phyloP scores from a whole-genome alignment of 2,329 filamentous ascomycete genomes.

The Fusarium domesticum region DNA sequence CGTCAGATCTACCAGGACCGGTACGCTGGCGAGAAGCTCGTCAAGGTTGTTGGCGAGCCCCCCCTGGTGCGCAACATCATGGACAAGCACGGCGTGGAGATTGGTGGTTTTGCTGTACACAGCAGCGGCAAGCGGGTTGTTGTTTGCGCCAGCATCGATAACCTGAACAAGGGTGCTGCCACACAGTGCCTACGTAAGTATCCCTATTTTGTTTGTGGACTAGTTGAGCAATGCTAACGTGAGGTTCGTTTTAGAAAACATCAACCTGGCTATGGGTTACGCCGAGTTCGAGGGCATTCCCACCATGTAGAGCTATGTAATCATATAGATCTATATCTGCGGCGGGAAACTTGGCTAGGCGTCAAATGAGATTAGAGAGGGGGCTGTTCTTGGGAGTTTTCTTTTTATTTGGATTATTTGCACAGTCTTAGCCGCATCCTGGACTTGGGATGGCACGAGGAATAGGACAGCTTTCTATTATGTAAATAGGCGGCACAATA shows the following conservation, averaged over 20 bases:
- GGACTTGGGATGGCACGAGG: not conserved
- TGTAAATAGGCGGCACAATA: too few relatives aligned
- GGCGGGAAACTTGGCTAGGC: not conserved
- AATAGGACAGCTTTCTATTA: too few relatives aligned
- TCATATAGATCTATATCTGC: not conserved
- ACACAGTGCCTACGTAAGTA: slow-evolving; percentile 89
- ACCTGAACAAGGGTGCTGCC: slow-evolving; percentile 86
- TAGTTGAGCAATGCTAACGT: too few relatives aligned
- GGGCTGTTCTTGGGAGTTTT: not conserved
- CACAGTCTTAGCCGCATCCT: not conserved
- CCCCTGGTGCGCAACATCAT: too few relatives aligned
- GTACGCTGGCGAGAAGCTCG: slow-evolving; percentile 91
- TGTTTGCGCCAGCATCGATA: slow-evolving; percentile 87
- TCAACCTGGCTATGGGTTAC: not conserved
- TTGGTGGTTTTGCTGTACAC: slow-evolving; percentile 91
- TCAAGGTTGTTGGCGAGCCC: slow-evolving; percentile 86
- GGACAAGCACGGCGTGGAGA: slow-evolving; percentile 84
- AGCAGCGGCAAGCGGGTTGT: slow-evolving; percentile 86
- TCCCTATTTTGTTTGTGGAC: not conserved
- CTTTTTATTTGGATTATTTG: not conserved
- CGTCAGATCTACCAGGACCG: slow-evolving; percentile 93
- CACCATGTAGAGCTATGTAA: not conserved
- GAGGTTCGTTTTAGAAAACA: not conserved
- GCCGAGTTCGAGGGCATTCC: not conserved
- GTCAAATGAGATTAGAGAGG: too few relatives aligned